These are phyloP conservation scores for Symbiodinium natans DNA, from an alignment of 73 alveolate genomes.

Conservation along the genomic window DNA sequence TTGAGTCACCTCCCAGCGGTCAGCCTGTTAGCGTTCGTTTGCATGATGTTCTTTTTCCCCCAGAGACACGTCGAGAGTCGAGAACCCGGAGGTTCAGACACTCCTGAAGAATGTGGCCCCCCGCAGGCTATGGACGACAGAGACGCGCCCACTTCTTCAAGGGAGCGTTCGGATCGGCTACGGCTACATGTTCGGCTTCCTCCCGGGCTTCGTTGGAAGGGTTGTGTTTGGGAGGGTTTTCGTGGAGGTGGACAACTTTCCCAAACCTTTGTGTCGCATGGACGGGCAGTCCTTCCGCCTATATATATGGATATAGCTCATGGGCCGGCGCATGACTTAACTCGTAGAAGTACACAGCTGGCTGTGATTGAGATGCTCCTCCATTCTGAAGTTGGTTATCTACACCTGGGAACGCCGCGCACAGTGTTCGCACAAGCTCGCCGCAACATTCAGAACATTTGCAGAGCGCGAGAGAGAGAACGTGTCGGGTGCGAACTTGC, in stretches of 20 bases:
- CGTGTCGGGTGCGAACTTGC: conserved; percentile 17
- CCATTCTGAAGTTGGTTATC: neutral
- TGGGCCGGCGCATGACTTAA: neutral
- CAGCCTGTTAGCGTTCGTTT: neutral
- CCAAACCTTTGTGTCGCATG: neutral
- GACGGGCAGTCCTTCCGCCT: neutral
- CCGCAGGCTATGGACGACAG: neutral
- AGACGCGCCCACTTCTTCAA: neutral
- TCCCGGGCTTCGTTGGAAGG: neutral
- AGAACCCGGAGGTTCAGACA: neutral
- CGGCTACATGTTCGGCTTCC: neutral
- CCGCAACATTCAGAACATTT: neutral
- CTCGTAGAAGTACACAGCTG: neutral
- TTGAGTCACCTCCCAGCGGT: neutral
- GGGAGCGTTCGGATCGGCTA: neutral
- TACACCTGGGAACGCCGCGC: neutral
- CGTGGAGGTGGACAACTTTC: neutral
- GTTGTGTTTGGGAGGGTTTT: neutral
- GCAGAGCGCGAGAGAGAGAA: neutral
- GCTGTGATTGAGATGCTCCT: neutral
- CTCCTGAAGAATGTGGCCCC: neutral
- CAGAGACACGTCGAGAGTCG: neutral
- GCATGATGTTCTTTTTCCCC: neutral
- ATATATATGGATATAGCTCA: neutral
- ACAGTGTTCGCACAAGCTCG: neutral